Conservation (phyloP, 2,329 filamentous ascomycete species). For the Seiridium unicorne region DNA sequence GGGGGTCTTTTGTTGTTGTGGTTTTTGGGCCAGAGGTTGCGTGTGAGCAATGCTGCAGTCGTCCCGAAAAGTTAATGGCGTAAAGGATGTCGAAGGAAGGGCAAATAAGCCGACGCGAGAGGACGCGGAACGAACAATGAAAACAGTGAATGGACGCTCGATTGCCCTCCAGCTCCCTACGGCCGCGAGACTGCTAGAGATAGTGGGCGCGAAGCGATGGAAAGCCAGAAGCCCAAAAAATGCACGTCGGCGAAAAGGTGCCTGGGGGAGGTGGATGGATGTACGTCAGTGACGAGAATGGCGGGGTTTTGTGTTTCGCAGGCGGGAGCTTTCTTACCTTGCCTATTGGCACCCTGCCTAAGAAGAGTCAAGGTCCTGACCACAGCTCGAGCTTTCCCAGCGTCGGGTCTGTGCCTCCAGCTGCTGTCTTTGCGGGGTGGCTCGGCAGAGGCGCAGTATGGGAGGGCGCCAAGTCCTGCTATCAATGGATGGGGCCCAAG, state of each 20-base stretch:
- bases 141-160: background rate
- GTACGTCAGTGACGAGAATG: slow-evolving; percentile 10
- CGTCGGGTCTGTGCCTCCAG: background rate
- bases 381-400: background rate
- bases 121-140: background rate
- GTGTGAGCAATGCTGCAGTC: background rate
- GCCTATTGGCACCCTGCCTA: background rate
- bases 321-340: slow-evolving; percentile 1
- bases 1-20: background rate
- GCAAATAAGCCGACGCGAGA: background rate
- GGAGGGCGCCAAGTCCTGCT: background rate
- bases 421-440: background rate
- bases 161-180: no score
- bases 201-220: background rate
- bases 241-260: background rate
- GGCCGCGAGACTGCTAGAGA: background rate
- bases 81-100: background rate
- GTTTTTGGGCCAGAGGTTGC: background rate
- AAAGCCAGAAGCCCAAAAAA: background rate
- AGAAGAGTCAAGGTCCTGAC: background rate
- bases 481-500: background rate
- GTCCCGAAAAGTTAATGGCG: background rate
- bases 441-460: background rate
- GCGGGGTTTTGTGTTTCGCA: slow-evolving; percentile 10
- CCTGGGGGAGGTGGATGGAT: background rate